These are phyloP conservation scores for Hypholoma sublateritium DNA, from an alignment of 768 basidiomycete species.

Conservation along the genomic window DNA sequence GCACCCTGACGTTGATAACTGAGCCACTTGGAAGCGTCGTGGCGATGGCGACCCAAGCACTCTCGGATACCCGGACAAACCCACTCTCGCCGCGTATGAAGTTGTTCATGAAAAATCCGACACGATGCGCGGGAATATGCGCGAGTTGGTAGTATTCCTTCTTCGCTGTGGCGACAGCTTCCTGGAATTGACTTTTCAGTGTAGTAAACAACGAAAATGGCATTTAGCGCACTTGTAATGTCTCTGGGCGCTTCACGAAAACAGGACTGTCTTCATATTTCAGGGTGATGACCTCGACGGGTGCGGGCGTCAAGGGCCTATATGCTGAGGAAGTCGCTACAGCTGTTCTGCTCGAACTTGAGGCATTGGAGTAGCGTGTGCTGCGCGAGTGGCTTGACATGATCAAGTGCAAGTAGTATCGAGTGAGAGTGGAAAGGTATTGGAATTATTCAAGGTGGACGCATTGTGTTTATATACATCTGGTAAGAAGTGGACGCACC, in stretches of 20 bases:
- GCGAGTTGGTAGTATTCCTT: constrained; percentile 48
- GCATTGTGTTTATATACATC: too few relatives aligned
- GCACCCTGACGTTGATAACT: constrained; percentile 40
- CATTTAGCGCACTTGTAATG: constrained; percentile 38
- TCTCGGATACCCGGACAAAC: constrained; percentile 49
- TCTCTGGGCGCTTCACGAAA: constrained; percentile 45
- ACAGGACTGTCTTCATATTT: constrained; percentile 42
- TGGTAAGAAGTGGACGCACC: too few relatives aligned
- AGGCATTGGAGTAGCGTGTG: neutral
- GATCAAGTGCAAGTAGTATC: too few relatives aligned
- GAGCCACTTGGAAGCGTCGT: constrained; percentile 43
- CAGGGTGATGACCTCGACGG: constrained; percentile 52
- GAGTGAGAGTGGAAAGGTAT: too few relatives aligned
- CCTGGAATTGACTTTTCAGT: constrained; percentile 26
- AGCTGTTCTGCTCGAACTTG: neutral
- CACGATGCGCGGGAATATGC: constrained; percentile 34
- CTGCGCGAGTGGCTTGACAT: neutral
- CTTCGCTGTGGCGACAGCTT: constrained; percentile 50
- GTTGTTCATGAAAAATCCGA: constrained; percentile 42
- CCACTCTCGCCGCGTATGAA: constrained; percentile 28
- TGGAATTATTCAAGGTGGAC: too few relatives aligned
- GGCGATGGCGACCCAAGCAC: constrained; percentile 45
- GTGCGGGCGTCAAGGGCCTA: constrained; percentile 11
- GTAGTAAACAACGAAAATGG: neutral
- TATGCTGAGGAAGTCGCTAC: constrained; percentile 5